Conservation (phyloP, 371 early-diverging fungal genomes). For the Apophysomyces ossiformis region DNA sequence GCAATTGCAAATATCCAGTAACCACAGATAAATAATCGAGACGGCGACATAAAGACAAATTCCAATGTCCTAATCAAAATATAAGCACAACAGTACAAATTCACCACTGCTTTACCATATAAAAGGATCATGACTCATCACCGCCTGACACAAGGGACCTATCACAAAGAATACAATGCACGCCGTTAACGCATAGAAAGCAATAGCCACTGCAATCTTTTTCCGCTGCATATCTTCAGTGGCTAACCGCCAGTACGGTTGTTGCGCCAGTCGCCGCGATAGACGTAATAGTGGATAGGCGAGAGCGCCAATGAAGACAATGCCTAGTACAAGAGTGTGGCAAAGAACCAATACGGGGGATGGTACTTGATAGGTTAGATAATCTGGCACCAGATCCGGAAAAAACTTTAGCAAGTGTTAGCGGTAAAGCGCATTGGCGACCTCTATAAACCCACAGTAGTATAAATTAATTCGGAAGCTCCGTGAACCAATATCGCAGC, state of each 20-base stretch:
- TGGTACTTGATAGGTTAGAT: slow-evolving; percentile 27
- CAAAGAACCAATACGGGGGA: slow-evolving; percentile 38
- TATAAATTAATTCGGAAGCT: slow-evolving; percentile 37
- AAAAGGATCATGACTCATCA: slow-evolving; percentile 61
- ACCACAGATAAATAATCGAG: slow-evolving; percentile 54
- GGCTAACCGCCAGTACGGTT: slow-evolving; percentile 48
- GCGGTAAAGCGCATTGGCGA: no score
- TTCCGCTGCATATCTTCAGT: slow-evolving; percentile 20
- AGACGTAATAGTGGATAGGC: slow-evolving; percentile 58
- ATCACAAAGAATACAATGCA: slow-evolving; percentile 49
- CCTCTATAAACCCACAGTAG: slow-evolving; percentile 19
- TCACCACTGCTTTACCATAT: slow-evolving; percentile 47
- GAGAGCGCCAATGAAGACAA: slow-evolving; percentile 67
- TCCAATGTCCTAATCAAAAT: slow-evolving; percentile 50
- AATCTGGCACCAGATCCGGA: slow-evolving; percentile 30
- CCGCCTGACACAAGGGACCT: slow-evolving; percentile 48
- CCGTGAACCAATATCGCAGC: slow-evolving; percentile 55
- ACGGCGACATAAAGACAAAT: slow-evolving; percentile 51
- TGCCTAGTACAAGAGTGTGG: slow-evolving; percentile 69
- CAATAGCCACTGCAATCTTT: slow-evolving; percentile 33
- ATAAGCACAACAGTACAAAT: no score
- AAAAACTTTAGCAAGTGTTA: slow-evolving; percentile 24
- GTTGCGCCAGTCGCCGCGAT: slow-evolving; percentile 54
- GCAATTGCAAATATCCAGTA: slow-evolving; percentile 65
- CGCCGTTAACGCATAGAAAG: slow-evolving; percentile 46